Evolutionary conservation across 163 green algal genomes (phyloP), one percentile per base, ranked within the genome.

Genomic region (Volvox carteri): DNA sequence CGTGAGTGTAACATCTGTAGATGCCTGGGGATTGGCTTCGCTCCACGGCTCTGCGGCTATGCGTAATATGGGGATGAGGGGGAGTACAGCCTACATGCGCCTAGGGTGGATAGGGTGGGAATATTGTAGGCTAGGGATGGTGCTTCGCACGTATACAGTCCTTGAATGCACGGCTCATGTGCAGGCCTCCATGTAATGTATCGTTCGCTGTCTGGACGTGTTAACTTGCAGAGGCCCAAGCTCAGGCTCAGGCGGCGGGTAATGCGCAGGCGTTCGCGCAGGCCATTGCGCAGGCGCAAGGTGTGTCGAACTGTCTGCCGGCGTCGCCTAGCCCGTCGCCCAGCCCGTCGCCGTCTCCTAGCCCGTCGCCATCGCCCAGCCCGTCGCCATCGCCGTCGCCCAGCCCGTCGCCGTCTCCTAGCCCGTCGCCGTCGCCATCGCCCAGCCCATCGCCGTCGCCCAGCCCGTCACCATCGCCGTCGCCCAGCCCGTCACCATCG

Each of bases 221-320:
- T n/a, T n/a, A n/a, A n/a, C n/a, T n/a, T n/a, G n/a, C 83, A 88
- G 83, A 88, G 83, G 83, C 83, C 3, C 37, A 88, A 35, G 37
- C 83, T 6, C 28, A 73, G 33, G 83, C 83, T 0, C 44, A 73
- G 25, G 83, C 68, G 1, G 8, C 52, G 1, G 83, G 83, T 21
- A 44, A 21, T 39, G 68, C 23, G 19, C 35, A 41, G 33, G 83
- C 83, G 6, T 75, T 81, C 25, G 83, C 83, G 30, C 50, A 62
- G 11, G 52, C 83, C 1, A 50, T 75, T 37, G 83, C 83, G 8
- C 44, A 80, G 33, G 46, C 81, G 0, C 1, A 58, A 9, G 81
- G n/a, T 1, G 58, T 86, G 28, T n/a, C 41, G 8, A 21, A 39
- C 11, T 88, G 81, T 48, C 67, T 78, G 52, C 46, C 37, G 0